phyloP scores from a whole-genome alignment of 768 basidiomycete species.

The Kwoniella newhampshirensis region DNA sequence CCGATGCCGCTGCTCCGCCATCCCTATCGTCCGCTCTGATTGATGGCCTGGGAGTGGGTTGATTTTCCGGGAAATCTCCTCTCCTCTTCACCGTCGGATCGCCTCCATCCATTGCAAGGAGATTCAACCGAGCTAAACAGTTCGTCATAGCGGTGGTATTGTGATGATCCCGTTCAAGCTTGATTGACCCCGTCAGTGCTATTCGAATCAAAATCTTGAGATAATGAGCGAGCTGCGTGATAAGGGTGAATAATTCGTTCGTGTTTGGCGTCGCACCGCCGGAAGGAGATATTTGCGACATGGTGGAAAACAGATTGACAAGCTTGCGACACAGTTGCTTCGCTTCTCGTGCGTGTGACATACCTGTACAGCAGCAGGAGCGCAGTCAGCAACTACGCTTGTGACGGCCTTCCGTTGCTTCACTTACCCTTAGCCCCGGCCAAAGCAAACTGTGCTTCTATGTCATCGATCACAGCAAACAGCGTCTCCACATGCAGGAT shows the following conservation, averaged over 20 bases:
- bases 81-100: slow-evolving; percentile 49
- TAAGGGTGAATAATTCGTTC: slow-evolving; percentile 91
- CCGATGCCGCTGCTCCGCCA: slow-evolving; percentile 43
- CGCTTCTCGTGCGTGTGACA: slow-evolving; percentile 97
- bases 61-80: slow-evolving; percentile 34
- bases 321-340: slow-evolving; percentile 98
- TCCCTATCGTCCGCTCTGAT: slow-evolving; percentile 17
- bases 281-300: slow-evolving; percentile 73
- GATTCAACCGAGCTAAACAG: slow-evolving; percentile 89
- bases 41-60: slow-evolving; percentile 13
- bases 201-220: slow-evolving; percentile 99
- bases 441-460: slow-evolving; percentile 80
- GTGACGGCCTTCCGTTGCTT: neutral
- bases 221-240: slow-evolving; percentile 98
- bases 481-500: slow-evolving; percentile 97
- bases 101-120: slow-evolving; percentile 65
- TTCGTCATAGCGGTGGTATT: slow-evolving; percentile 78
- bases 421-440: slow-evolving; percentile 78
- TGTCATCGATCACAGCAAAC: slow-evolving; percentile 94
- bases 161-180: slow-evolving; percentile 85
- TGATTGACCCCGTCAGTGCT: slow-evolving; percentile 90
- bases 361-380: slow-evolving; percentile 72
- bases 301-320: slow-evolving; percentile 92
- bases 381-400: slow-evolving; percentile 18
- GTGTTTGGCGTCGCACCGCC: slow-evolving; percentile 57